A percentile compares a stretch with the other conserved stretches of the same genome.
phyloP scores from a whole-genome alignment of 441 rosid species.

The Gossypium trilobum region DNA sequence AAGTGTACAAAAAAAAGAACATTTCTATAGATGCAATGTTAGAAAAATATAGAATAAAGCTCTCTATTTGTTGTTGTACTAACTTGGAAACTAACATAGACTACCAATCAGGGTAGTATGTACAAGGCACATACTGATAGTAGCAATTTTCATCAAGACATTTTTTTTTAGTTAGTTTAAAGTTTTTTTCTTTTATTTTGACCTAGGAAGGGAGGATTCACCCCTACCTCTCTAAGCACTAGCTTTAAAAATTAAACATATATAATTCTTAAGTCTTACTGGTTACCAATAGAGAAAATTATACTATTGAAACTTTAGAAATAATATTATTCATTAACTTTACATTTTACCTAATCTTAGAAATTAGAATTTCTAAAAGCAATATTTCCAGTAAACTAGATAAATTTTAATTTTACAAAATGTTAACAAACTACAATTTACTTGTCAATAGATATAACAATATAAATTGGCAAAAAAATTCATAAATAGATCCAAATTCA shows the following conservation, averaged over 20 bases:
- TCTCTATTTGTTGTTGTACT: neutral
- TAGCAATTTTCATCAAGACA: neutral
- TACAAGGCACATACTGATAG: neutral
- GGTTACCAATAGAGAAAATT: neutral
- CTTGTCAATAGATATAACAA: neutral
- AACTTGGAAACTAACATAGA: constrained; percentile 3
- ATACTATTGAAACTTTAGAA: neutral
- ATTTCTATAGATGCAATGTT: neutral
- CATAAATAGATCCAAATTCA: neutral
- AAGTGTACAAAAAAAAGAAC: neutral
- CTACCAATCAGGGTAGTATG: neutral
- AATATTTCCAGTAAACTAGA: neutral
- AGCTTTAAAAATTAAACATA: neutral
- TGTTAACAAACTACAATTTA: neutral
- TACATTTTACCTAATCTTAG: neutral
- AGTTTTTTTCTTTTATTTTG: neutral
- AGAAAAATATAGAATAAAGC: neutral
- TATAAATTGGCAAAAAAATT: neutral
- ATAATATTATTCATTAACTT: neutral
- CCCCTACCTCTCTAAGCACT: neutral
- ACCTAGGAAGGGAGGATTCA: neutral
- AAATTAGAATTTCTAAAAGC: neutral
- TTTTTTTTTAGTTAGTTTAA: neutral
- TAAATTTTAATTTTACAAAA: neutral
- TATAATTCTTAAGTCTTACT: neutral